Evolutionary conservation across 2,329 filamentous ascomycete genomes (phyloP).

Genomic region (Ophiostoma novo-ulmi): DNA sequence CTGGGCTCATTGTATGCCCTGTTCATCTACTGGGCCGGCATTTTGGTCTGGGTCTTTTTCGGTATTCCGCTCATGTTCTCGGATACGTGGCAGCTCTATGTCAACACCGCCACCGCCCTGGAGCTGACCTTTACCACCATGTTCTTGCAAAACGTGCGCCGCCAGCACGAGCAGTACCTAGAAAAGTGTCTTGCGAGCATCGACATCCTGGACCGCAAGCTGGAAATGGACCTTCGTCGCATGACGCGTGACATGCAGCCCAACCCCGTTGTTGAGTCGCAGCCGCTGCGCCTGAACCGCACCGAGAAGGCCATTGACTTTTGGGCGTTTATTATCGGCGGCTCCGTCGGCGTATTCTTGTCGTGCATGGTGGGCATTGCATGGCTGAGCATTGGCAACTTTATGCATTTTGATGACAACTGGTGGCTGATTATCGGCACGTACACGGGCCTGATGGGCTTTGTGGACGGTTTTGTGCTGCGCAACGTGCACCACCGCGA

Average conservation of each 20-base stretch:
- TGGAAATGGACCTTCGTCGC: conserved; percentile 35
- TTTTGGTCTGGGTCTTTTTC: neutral
- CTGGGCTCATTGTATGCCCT: neutral
- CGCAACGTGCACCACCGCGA: conserved; percentile 39
- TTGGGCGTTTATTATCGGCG: conserved; percentile 42
- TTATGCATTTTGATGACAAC: conserved; percentile 39
- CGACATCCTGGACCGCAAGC: conserved; percentile 33
- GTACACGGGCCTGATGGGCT: conserved; percentile 43
- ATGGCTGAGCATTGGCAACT: conserved; percentile 39
- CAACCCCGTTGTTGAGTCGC: conserved; percentile 35
- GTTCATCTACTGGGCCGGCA: neutral
- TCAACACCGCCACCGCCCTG: conserved; percentile 43
- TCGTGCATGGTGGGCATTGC: conserved; percentile 24
- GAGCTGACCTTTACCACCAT: conserved; percentile 39
- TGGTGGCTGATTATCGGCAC: conserved; percentile 48
- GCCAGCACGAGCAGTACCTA: conserved; percentile 35
- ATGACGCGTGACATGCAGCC: conserved; percentile 34
- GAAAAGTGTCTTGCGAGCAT: conserved; percentile 27
- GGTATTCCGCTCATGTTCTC: conserved; percentile 28
- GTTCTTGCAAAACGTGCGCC: conserved; percentile 39
- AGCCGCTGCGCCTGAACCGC: conserved; percentile 33
- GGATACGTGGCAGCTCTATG: conserved; percentile 39
- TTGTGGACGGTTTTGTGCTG: conserved; percentile 43
- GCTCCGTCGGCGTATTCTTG: conserved; percentile 22
- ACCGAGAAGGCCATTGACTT: conserved; percentile 40